Conservation (phyloP, 2,329 filamentous ascomycete genomes). For the Parastagonospora nodorum region DNA sequence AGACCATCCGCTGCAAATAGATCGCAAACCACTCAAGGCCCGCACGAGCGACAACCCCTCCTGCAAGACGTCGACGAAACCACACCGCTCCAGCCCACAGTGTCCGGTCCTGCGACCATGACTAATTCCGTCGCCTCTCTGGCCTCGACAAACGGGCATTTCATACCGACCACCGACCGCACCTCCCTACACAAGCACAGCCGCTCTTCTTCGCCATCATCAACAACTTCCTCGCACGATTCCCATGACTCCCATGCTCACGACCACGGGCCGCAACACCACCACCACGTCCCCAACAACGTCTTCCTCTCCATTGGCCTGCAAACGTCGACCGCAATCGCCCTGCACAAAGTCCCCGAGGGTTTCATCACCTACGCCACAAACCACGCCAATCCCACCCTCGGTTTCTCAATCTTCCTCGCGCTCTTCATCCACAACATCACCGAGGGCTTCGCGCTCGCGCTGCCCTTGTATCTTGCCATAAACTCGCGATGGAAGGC, state of each 20-base stretch:
- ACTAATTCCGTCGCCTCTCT: conserved; percentile 26
- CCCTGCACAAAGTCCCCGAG: conserved; percentile 92
- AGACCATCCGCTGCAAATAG: conserved; percentile 27
- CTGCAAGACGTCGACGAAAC: conserved; percentile 37
- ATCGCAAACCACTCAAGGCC: conserved; percentile 26
- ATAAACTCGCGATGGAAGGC: conserved; percentile 79
- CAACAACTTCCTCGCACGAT: conserved; percentile 11
- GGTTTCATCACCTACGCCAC: conserved; percentile 91
- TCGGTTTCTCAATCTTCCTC: conserved; percentile 92
- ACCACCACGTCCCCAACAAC: conserved; percentile 94
- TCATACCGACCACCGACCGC: conserved; percentile 1
- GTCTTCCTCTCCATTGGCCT: conserved; percentile 94
- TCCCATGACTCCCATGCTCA: conserved; percentile 39
- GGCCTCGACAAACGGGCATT: conserved; percentile 14
- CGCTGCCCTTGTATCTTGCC: conserved; percentile 89
- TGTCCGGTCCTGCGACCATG: conserved; percentile 31
- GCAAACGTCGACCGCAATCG: conserved; percentile 93
- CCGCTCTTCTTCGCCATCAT: conserved; percentile 21
- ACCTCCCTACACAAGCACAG: conserved; percentile 18
- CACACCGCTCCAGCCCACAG: conserved; percentile 21
- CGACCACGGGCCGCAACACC: conserved; percentile 68
- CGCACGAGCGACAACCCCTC: conserved; percentile 36
- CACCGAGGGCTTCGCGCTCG: conserved; percentile 93
- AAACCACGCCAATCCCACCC: conserved; percentile 88
- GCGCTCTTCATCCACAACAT: conserved; percentile 98